Evolutionary conservation across 2,329 filamentous ascomycete species (phyloP), one percentile per base, ranked within the genome.

Genomic region (Botrytis sinoallii): DNA sequence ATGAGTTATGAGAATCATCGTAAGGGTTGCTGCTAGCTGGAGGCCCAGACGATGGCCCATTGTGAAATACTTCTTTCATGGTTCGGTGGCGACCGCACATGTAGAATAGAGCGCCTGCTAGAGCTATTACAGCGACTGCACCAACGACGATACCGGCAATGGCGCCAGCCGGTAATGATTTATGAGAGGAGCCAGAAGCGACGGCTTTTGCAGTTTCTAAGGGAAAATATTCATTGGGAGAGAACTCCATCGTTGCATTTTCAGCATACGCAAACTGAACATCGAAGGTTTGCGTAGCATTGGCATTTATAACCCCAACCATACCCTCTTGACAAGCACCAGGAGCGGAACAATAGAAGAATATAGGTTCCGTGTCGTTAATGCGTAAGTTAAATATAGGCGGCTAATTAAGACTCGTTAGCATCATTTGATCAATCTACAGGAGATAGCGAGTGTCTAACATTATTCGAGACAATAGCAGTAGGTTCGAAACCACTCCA

Each of bases 301-400:
- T 90, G 10, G 90, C 87, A 79, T 95, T 95, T 77, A 95, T 91
- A 1, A 88, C 91, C 4, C 92, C 92, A 25, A 95, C 87, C 92
- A 95, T 95, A 35, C 88, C 86, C 61, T 91, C 86, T 4, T 85
- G 85, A 78, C 93, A 95, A 2, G 91, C 92, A 0, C 85, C 86
- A 0, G 88, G 86, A 0, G 91, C 91, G 0, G 90, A 88, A 76
- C 91, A 93, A 81, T 93, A 93, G 81, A 88, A 92, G 80, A 91
- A 92, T 25, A 90, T 86, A 0, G 91, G 90, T 35, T 87, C 81
- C 0, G 89, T 90, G 76, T 90, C 84, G 77, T 92, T 91, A 73
- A 93, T 83, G 32, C 75, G 77, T 38, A 87, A 77, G 60, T 79
- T 78, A 73, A 80, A 88, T 55, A 78, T 82, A 32, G 85, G 86